These are phyloP conservation scores for Termitomyces titanicus DNA, from an alignment of 768 basidiomycete species.

Conservation along the genomic window DNA sequence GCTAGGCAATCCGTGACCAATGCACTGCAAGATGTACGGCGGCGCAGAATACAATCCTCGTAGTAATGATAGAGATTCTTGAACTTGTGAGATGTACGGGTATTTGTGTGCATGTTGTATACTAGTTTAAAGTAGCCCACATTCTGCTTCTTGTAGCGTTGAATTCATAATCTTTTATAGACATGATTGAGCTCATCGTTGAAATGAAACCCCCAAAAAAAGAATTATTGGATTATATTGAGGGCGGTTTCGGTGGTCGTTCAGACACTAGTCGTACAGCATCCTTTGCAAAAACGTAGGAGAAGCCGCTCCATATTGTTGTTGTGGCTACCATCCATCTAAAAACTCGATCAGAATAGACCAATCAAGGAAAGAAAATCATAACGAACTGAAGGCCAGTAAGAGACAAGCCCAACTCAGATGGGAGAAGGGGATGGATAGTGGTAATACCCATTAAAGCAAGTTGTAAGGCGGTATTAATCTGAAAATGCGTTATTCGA, in stretches of 20 bases:
- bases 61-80: constrained; percentile 1
- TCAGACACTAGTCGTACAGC: constrained; percentile 61
- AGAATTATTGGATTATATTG: constrained; percentile 7
- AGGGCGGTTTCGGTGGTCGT: constrained; percentile 25
- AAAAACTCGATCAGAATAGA: constrained; percentile 3
- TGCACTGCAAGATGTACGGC: constrained; percentile 71
- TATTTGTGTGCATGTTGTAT: constrained; percentile 9
- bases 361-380: background rate
- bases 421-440: constrained; percentile 72
- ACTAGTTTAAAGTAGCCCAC: background rate
- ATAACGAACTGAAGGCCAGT: constrained; percentile 70
- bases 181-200: background rate
- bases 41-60: constrained; percentile 34
- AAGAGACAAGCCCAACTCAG: constrained; percentile 52
- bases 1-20: constrained; percentile 58
- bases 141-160: constrained; percentile 5
- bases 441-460: constrained; percentile 89
- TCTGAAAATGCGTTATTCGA: constrained; percentile 34
- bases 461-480: constrained; percentile 92
- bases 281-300: constrained; percentile 73
- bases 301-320: constrained; percentile 88
- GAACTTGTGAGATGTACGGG: constrained; percentile 6
- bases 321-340: constrained; percentile 89
- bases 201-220: background rate
- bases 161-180: background rate